Evolutionary conservation across 2,329 filamentous ascomycete species (phyloP).

Genomic region (Fusarium sp.): DNA sequence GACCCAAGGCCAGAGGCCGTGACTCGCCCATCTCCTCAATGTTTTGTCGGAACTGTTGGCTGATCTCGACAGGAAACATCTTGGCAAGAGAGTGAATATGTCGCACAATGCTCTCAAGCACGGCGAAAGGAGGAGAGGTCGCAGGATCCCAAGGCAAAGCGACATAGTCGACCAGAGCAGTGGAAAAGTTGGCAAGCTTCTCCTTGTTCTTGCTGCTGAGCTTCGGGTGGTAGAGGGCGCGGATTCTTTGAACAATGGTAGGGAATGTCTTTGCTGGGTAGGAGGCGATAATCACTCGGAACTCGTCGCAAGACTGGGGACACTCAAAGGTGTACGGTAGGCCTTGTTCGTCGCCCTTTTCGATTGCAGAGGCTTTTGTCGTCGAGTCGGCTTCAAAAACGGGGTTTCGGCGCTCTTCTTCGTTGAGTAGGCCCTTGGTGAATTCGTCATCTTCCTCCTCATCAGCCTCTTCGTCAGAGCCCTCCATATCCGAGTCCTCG

Average conservation of each 20-base stretch:
- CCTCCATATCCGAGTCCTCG: slow-evolving; percentile 63
- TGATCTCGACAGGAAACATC: slow-evolving; percentile 82
- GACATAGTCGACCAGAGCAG: slow-evolving; percentile 73
- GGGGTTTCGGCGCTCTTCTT: slow-evolving; percentile 66
- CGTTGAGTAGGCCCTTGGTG: slow-evolving; percentile 73
- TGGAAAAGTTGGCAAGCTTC: slow-evolving; percentile 77
- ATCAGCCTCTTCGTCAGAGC: slow-evolving; percentile 54
- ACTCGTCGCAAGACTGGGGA: slow-evolving; percentile 80
- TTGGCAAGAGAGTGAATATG: slow-evolving; percentile 95
- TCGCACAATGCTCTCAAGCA: slow-evolving; percentile 83
- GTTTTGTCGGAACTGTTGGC: slow-evolving; percentile 80
- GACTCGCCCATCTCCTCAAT: slow-evolving; percentile 66
- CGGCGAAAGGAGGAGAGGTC: slow-evolving; percentile 68
- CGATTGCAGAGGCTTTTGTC: slow-evolving; percentile 48
- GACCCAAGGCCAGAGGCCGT: slow-evolving; percentile 65
- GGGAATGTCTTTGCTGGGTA: slow-evolving; percentile 76
- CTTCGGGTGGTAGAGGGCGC: slow-evolving; percentile 91
- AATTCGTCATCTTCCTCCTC: slow-evolving; percentile 74
- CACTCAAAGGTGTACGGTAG: slow-evolving; percentile 89
- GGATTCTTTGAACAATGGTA: slow-evolving; percentile 86
- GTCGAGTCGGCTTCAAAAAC: slow-evolving; percentile 62
- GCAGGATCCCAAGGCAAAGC: slow-evolving; percentile 58
- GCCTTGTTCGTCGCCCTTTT: slow-evolving; percentile 62
- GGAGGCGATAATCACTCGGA: slow-evolving; percentile 73
- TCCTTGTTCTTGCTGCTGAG: slow-evolving; percentile 87